Percentiles rank a stretch among this genome's conserved stretches.
Evolutionary conservation across 306 rosid species (phyloP).

Genomic region (Leucaena leucocephala): DNA sequence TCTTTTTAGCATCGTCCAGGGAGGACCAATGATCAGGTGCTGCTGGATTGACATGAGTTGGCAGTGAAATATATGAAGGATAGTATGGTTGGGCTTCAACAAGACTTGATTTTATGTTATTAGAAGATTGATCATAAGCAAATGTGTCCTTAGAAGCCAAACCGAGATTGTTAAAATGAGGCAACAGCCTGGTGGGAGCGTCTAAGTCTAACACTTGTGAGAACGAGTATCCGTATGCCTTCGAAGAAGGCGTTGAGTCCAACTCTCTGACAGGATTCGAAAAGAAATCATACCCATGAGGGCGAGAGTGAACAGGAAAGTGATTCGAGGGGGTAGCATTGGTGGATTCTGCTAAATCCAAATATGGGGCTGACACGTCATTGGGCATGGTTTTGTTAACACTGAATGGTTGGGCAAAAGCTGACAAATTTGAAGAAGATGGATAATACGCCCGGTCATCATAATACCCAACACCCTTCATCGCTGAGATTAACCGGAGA

Average conservation of each 20-base stretch:
- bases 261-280: constrained; percentile 43
- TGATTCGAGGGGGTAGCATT: constrained; percentile 40
- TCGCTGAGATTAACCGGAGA: constrained; percentile 36
- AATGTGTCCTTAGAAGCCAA: constrained; percentile 36
- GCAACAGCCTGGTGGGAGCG: constrained; percentile 42
- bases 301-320: constrained; percentile 42
- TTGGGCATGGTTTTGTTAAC: constrained; percentile 49
- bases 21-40: constrained; percentile 54
- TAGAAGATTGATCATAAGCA: constrained; percentile 39
- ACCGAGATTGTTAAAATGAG: constrained; percentile 46
- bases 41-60: constrained; percentile 40
- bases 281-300: constrained; percentile 48
- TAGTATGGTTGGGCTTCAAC: constrained; percentile 54
- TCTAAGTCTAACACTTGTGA: constrained; percentile 35
- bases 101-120: constrained; percentile 39
- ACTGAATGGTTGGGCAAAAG: constrained; percentile 82
- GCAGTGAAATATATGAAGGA: constrained; percentile 48
- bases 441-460: constrained; percentile 53
- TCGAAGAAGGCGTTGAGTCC: constrained; percentile 42
- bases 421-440: constrained; percentile 68
- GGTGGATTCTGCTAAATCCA: constrained; percentile 56
- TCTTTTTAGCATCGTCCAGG: constrained; percentile 39
- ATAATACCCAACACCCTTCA: constrained; percentile 62
- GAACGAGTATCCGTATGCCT: constrained; percentile 36
- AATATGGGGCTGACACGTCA: constrained; percentile 45